A percentile compares a stretch with the other conserved stretches of the same genome.
Evolutionary conservation across 2,329 filamentous ascomycete species (phyloP).

Genomic region (Monosporascus sp.): DNA sequence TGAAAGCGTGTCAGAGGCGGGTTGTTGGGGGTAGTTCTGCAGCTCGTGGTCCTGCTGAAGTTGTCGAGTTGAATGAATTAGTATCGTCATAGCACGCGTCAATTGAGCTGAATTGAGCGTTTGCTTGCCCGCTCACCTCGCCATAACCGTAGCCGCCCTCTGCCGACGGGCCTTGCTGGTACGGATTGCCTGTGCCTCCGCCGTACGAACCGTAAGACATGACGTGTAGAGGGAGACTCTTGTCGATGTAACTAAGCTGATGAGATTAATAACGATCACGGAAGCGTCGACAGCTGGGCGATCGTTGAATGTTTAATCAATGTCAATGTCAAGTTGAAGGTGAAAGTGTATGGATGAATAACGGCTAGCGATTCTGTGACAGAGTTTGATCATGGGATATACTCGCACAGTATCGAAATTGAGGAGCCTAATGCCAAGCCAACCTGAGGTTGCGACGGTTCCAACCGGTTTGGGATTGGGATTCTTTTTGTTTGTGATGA

Average conservation of each 20-base stretch:
- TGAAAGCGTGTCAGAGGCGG: conserved; percentile 39
- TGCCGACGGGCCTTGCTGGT: conserved; percentile 46
- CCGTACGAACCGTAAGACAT: conserved; percentile 59
- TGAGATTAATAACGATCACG: neutral
- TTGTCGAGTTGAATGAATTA: conserved; percentile 3
- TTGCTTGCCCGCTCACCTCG: conserved; percentile 32
- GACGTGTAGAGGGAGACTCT: conserved; percentile 12
- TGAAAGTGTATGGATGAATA: neutral
- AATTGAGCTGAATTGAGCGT: conserved; percentile 19
- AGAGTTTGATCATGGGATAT: neutral
- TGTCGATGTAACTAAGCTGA: neutral
- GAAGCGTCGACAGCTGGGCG: neutral
- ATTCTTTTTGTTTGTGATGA: too few relatives aligned
- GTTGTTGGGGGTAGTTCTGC: conserved; percentile 39
- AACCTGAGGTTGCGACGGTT: too few relatives aligned
- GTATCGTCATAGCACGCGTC: conserved; percentile 6
- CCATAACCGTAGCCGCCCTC: conserved; percentile 40
- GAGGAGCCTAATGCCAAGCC: too few relatives aligned
- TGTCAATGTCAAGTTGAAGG: neutral
- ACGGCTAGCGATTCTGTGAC: neutral
- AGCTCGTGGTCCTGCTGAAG: conserved; percentile 41
- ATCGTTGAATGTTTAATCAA: neutral
- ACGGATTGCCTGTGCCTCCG: conserved; percentile 53
- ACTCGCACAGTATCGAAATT: neutral
- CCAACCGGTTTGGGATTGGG: too few relatives aligned